Evolutionary conservation across 805 yeast genomes (phyloP), one percentile per base, ranked within the genome.

Genomic region (Wickerhamiella lipophila): DNA sequence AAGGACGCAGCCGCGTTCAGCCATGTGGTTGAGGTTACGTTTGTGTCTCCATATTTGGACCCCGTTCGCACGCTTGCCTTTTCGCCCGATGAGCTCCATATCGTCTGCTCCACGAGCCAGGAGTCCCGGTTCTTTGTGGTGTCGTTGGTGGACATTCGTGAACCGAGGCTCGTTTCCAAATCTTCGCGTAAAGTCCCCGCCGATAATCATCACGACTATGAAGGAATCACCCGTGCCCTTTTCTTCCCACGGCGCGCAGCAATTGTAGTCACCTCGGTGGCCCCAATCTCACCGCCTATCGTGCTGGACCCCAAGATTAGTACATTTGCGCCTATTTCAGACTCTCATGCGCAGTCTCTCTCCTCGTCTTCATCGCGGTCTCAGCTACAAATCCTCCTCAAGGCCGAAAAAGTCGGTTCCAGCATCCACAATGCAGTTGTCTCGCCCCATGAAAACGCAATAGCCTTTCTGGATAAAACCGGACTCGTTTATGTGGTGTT

Each of bases 401-500:
- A 79, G 55, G 67, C 87, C 13, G 83, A 81, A 49, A 94, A 88
- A 57, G 74, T 88, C 13, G 96, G 97, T 0, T 75, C 83, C 2
- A 70, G 77, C 5, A 82, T 87, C 50, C 94, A 88, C 61, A 70
- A 72, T 41, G 76, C 81, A 50, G 78, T 80, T 19, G 72, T 83
- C 0, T 83, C 94, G 2, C 95, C 96, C 1, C 68, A 95, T 19
- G 88, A 92, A 26, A 94, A 87, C 60, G 81, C 92, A 0, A 71
- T 86, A 25, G 94, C 89, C 2, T 81, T 83, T 56, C 64, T 87
- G 18, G 92, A 83, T 59, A 76, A 83, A 52, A 78, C 77, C 49
- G 97, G 97, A 0, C 68, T 76, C 1, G 79, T 87, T 0, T 85
- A 75, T 56, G 68, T 86, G 35, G 74, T 83, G 63, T 70, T 78